phyloP scores from a whole-genome alignment of 2,329 filamentous ascomycete species.

The Cladorrhinum sp. region DNA sequence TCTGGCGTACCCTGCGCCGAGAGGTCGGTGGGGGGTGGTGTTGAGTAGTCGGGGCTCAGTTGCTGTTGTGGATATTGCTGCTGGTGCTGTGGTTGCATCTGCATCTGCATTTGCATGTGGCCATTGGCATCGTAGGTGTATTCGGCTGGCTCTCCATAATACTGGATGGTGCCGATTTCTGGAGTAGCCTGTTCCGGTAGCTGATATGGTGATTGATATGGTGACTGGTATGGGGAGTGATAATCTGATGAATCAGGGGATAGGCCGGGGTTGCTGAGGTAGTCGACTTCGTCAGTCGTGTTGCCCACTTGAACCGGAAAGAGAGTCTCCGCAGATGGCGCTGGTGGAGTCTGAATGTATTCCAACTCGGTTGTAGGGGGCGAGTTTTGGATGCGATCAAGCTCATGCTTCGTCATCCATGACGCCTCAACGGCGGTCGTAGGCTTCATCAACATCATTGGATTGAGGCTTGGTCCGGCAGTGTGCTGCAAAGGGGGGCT shows the following conservation, averaged over 20 bases:
- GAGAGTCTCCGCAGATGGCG: neutral
- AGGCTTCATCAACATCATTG: constrained; percentile 52
- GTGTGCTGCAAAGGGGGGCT: constrained; percentile 22
- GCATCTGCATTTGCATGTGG: neutral
- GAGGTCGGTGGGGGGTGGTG: constrained; percentile 39
- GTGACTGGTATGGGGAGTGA: constrained; percentile 14
- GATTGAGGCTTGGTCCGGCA: constrained; percentile 44
- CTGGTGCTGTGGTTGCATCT: constrained; percentile 1
- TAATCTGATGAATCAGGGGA: constrained; percentile 12
- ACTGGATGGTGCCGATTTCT: constrained; percentile 16
- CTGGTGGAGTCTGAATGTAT: neutral
- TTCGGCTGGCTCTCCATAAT: constrained; percentile 10
- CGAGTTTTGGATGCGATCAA: constrained; percentile 35
- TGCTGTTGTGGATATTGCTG: neutral
- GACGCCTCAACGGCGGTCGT: constrained; percentile 36
- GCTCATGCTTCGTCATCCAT: constrained; percentile 35
- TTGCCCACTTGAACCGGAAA: neutral
- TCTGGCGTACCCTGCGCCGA: constrained; percentile 47
- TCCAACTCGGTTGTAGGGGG: constrained; percentile 22
- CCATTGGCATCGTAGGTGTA: constrained; percentile 11
- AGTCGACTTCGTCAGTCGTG: constrained; percentile 4
- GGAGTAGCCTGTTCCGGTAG: constrained; percentile 6
- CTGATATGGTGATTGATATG: constrained; percentile 14
- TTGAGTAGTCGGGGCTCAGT: constrained; percentile 41
- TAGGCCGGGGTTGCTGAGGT: neutral